Evolutionary conservation across 1,139 yeast genomes (phyloP).

Genomic region (Kurtzmaniella quercitrusa): DNA sequence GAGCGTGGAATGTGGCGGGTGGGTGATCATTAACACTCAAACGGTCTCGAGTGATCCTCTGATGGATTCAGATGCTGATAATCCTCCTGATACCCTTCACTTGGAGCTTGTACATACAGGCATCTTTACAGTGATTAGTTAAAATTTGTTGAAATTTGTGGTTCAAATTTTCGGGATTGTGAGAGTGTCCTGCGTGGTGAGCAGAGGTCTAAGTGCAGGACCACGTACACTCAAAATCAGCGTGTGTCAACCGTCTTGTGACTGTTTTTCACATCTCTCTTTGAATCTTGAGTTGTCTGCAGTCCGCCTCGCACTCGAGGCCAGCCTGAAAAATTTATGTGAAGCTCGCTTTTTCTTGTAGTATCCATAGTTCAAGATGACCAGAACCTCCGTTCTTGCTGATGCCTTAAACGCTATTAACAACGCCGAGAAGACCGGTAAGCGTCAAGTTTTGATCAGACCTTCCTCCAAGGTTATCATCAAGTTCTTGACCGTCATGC

Average conservation of each 20-base stretch:
- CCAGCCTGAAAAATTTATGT: neutral
- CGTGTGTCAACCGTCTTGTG: constrained; percentile 4
- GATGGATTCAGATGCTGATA: too few species aligned
- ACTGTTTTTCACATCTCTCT: constrained; percentile 1
- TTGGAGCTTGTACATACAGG: constrained; percentile 26
- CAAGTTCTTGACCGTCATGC: constrained; percentile 96
- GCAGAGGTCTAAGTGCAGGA: constrained; percentile 1
- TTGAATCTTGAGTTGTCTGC: neutral
- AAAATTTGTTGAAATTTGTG: constrained; percentile 1
- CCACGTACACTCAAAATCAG: too few species aligned
- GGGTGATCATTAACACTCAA: too few species aligned
- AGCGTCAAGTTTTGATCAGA: constrained; percentile 98
- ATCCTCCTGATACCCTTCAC: neutral
- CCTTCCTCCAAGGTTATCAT: constrained; percentile 98
- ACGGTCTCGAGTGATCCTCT: too few species aligned
- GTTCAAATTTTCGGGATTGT: constrained; percentile 1
- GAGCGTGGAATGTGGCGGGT: too few species aligned
- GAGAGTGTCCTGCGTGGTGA: constrained; percentile 1
- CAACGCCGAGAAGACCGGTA: constrained; percentile 99
- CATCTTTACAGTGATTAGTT: constrained; percentile 19
- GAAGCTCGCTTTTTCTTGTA: neutral
- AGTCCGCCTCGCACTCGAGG: neutral
- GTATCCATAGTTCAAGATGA: constrained; percentile 50
- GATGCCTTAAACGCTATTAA: constrained; percentile 98
- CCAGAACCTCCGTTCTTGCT: constrained; percentile 98